Conservation (phyloP, 805 yeast genomes). For the Suhomyces sp. region DNA sequence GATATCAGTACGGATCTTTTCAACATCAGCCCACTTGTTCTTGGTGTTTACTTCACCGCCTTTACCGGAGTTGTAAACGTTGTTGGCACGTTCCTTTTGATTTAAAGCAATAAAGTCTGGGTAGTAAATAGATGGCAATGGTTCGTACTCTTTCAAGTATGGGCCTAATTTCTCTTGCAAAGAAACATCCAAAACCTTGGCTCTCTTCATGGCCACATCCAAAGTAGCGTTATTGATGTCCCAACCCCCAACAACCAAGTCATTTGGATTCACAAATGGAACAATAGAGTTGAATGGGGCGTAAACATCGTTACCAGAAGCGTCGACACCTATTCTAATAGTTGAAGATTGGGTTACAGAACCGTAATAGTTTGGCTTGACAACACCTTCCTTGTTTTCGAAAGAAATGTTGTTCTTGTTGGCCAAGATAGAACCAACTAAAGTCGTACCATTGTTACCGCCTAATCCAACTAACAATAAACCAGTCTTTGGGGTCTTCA, state of each 20-base stretch:
- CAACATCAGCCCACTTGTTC: constrained; percentile 87
- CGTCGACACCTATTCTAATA: constrained; percentile 83
- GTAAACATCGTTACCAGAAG: constrained; percentile 77
- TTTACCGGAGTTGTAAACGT: constrained; percentile 60
- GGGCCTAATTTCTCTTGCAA: constrained; percentile 73
- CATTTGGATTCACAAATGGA: constrained; percentile 88
- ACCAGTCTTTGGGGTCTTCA: constrained; percentile 81
- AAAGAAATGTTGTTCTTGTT: constrained; percentile 76
- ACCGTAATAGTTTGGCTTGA: constrained; percentile 81
- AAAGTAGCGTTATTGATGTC: constrained; percentile 76
- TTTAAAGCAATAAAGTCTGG: constrained; percentile 96
- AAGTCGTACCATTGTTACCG: constrained; percentile 94
- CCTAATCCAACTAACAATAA: constrained; percentile 90
- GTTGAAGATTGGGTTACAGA: constrained; percentile 94
- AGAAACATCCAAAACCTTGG: constrained; percentile 82
- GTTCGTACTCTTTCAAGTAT: constrained; percentile 58
- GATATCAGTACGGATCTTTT: constrained; percentile 80
- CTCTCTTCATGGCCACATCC: constrained; percentile 76
- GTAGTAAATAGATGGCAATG: constrained; percentile 84
- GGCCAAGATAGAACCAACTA: constrained; percentile 80
- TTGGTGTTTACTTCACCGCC: constrained; percentile 49
- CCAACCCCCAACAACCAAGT: constrained; percentile 91
- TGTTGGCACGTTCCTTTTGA: constrained; percentile 89
- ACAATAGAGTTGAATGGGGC: constrained; percentile 88
- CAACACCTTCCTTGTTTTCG: constrained; percentile 76